phyloP scores from a whole-genome alignment of 139 green algal genomes.

The Ostreobium quekettii region DNA sequence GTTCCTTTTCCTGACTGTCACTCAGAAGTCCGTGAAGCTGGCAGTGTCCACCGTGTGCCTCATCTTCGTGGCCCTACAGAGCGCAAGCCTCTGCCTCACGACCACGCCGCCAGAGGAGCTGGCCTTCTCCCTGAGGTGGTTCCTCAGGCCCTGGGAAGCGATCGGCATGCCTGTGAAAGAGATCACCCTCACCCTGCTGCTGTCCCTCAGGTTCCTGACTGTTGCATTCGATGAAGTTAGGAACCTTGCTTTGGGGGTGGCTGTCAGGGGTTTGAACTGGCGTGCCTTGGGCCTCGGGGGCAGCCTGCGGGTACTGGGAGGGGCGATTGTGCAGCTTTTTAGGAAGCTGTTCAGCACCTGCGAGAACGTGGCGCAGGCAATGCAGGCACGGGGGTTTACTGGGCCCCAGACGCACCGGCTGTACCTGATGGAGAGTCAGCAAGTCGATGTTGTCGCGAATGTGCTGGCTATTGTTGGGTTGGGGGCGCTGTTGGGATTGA shows the following conservation, averaged over 20 bases:
- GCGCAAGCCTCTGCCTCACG: constrained; percentile 60
- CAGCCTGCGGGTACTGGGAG: constrained; percentile 35
- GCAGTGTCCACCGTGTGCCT: constrained; percentile 48
- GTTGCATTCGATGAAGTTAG: constrained; percentile 77
- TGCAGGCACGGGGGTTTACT: constrained; percentile 60
- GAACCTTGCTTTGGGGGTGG: constrained; percentile 71
- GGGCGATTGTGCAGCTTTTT: constrained; percentile 48
- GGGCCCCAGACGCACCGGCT: constrained; percentile 45
- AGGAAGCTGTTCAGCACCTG: constrained; percentile 51
- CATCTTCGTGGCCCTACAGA: constrained; percentile 67
- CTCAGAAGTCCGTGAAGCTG: constrained; percentile 57
- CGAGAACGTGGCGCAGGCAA: constrained; percentile 58
- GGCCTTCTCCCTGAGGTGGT: constrained; percentile 45
- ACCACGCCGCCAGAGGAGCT: constrained; percentile 74
- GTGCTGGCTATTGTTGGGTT: constrained; percentile 28
- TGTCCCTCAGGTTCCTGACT: constrained; percentile 76
- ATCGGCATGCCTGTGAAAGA: constrained; percentile 49
- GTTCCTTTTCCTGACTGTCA: constrained; percentile 58
- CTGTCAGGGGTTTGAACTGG: constrained; percentile 65
- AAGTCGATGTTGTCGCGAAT: constrained; percentile 28
- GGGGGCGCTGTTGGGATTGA: constrained; percentile 19
- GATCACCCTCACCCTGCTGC: constrained; percentile 67
- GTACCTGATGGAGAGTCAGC: constrained; percentile 45
- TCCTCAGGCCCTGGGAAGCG: constrained; percentile 46
- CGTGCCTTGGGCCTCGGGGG: constrained; percentile 35